Evolutionary conservation across 78 protist species (phyloP), one percentile per base, ranked within the genome.

Genomic region (Chrysochromulina parva): DNA sequence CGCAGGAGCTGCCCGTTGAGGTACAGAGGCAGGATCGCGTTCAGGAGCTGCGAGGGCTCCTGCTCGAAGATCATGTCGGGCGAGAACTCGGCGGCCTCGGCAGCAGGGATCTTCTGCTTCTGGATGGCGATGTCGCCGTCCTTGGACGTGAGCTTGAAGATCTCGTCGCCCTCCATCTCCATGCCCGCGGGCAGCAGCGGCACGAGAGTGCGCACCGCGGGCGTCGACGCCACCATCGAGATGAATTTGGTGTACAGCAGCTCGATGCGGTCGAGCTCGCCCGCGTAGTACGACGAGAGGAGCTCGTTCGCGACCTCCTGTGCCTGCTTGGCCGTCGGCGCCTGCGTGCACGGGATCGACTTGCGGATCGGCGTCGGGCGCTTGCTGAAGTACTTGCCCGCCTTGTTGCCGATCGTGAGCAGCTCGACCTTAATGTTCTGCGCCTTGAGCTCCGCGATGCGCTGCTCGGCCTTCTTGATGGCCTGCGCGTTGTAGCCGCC

Each of bases 11-110:
- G 73, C 22, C 76, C 73, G 93, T 91, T 86, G 69, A 91, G 58
- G 90, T 91, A 91, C 17, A 91, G 93, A 19, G 93, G 93, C 28
- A 91, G 90, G 80, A 91, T 57, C 3, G 93, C 93, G 88, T 67
- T 48, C 60, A 90, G 88, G 59, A 89, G 85, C 91, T 71, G 76
- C 60, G 74, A 19, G 5, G 90, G 90, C 81, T 57, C 81, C 90
- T 88, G 92, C 80, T 89, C 92, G 78, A 89, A 89, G 88, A 89
- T 74, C 88, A 78, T 78, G 88, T 74, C 88, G 50, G 84, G n/a
- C 22, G 88, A 73, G 88, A 89, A 59, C 92, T 78, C 47, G 54
- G 1, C 14, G 7, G 85, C 59, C 16, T 1, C 85, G 16, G 85
- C 55, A 3, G 7, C 16, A 17, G 48, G 14, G 20, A 48, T 4